These are phyloP conservation scores for Podila epicladia DNA, from an alignment of 192 early-diverging fungal genomes.

Conservation along the genomic window DNA sequence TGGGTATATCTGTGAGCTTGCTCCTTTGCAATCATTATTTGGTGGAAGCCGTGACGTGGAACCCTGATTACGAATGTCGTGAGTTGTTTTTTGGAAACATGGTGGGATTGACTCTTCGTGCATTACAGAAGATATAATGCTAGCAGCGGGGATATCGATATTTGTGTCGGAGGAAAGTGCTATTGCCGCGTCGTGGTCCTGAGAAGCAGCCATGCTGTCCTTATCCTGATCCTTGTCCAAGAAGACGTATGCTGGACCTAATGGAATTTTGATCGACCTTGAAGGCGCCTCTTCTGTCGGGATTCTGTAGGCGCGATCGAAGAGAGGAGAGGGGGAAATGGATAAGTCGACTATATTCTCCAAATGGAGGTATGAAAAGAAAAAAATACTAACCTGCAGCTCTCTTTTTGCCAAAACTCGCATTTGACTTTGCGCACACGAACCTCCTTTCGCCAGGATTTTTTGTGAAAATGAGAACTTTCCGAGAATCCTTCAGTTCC, in stretches of 20 bases:
- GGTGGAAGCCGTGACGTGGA: background rate
- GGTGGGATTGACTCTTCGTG: background rate
- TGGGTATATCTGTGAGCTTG: background rate
- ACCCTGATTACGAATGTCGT: background rate
- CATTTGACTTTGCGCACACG: conserved; percentile 47
- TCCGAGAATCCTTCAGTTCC: background rate
- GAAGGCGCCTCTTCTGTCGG: background rate
- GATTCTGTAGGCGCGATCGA: background rate
- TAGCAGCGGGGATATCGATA: too few species aligned
- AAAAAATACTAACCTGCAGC: conserved; percentile 9
- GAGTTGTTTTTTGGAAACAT: background rate
- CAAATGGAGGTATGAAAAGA: background rate
- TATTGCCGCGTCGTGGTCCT: background rate
- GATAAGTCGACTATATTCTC: background rate
- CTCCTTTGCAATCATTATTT: background rate
- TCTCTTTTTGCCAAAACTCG: conserved; percentile 52
- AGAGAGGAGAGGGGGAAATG: background rate
- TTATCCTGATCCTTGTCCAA: conserved; percentile 33
- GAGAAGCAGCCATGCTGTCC: background rate
- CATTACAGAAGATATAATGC: too few species aligned
- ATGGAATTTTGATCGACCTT: conserved; percentile 30
- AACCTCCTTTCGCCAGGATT: conserved; percentile 24
- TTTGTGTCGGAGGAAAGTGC: too few species aligned
- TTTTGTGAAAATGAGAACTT: background rate
- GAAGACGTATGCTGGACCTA: conserved; percentile 28